phyloP scores from a whole-genome alignment of 2,329 filamentous ascomycete genomes.

The Pseudogymnoascus sp. region DNA sequence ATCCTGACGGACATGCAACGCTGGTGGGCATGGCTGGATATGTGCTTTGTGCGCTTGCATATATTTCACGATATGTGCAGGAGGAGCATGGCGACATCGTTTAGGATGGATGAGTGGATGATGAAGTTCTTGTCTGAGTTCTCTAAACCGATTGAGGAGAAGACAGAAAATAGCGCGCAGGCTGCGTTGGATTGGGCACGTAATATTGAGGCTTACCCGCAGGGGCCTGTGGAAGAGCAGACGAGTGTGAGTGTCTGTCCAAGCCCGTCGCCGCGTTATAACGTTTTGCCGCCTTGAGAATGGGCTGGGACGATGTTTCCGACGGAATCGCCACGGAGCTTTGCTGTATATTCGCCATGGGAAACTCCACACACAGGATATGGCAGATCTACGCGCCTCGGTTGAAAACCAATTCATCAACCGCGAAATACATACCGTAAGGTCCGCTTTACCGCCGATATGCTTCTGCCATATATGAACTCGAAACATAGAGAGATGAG shows the following conservation, averaged over 20 bases:
- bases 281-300: background rate
- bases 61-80: conserved; percentile 39
- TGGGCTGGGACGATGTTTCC: background rate
- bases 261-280: background rate
- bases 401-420: background rate
- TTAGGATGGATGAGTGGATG: conserved; percentile 39
- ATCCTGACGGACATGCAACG: conserved; percentile 36
- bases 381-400: background rate
- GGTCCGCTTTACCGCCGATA: background rate
- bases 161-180: conserved; percentile 9
- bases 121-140: conserved; percentile 34
- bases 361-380: background rate
- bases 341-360: background rate
- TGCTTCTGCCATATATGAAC: background rate
- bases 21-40: conserved; percentile 38
- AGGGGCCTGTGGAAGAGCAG: background rate
- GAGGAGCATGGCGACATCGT: conserved; percentile 33
- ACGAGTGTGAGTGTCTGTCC: background rate
- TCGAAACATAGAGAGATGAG: background rate
- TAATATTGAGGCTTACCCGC: background rate
- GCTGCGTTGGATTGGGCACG: background rate
- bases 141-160: conserved; percentile 29
- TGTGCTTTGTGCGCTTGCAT: conserved; percentile 35
- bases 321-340: background rate
- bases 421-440: background rate